phyloP scores from a whole-genome alignment of 768 basidiomycete genomes.

The Kwoniella dendrophila region DNA sequence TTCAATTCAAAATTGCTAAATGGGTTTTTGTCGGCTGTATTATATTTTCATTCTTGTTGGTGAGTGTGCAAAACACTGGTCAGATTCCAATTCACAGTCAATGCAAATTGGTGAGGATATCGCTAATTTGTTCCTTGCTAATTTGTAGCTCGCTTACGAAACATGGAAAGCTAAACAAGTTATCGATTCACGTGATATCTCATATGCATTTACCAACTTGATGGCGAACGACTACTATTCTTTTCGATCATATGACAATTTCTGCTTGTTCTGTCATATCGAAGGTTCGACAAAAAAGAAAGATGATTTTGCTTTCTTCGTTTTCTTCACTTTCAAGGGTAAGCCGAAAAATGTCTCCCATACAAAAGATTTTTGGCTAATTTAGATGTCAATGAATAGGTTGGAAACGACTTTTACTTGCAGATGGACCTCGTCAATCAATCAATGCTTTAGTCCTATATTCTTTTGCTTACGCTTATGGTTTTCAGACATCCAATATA shows the following conservation, averaged over 20 bases:
- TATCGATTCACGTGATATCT: constrained; percentile 92
- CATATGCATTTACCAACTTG: constrained; percentile 96
- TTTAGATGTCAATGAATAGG: constrained; percentile 59
- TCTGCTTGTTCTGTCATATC: constrained; percentile 98
- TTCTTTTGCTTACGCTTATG: constrained; percentile 74
- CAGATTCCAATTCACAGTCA: constrained; percentile 17
- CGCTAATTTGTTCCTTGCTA: too few relatives aligned
- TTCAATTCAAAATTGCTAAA: constrained; percentile 81
- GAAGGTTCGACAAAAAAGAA: constrained; percentile 91
- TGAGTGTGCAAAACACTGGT: constrained; percentile 58
- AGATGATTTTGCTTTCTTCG: constrained; percentile 98
- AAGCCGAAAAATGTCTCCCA: constrained; percentile 36
- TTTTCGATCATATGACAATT: constrained; percentile 91
- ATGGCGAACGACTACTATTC: constrained; percentile 97
- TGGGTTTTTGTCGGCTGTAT: constrained; percentile 99
- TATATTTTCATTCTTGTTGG: constrained; percentile 94
- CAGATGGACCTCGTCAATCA: constrained; percentile 94
- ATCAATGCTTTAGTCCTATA: constrained; percentile 98
- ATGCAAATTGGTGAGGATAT: too few relatives aligned
- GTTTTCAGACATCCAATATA: constrained; percentile 71
- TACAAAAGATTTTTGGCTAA: background rate
- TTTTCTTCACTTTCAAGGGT: constrained; percentile 99
- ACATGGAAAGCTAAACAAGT: constrained; percentile 89
- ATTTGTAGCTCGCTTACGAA: constrained; percentile 81
- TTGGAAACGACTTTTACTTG: constrained; percentile 84